A percentile compares a stretch with the other conserved stretches of the same genome.
These are phyloP conservation scores for Inonotus hispidus DNA, from an alignment of 1,284 basidiomycete species.

Conservation along the genomic window DNA sequence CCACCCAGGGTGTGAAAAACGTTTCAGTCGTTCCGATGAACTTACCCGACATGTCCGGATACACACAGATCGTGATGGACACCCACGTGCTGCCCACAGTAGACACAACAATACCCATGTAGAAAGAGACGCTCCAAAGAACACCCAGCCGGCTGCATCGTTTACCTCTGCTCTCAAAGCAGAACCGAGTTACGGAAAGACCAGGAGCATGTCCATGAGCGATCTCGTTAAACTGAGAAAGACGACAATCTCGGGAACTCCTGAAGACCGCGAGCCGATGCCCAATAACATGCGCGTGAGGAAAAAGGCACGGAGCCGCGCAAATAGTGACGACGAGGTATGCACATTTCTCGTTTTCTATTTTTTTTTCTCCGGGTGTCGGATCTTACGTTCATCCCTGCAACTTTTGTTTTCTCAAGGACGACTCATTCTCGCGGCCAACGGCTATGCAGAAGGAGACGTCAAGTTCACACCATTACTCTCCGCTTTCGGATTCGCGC, in stretches of 20 bases:
- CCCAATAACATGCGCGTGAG: constrained; percentile 32
- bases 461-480: constrained; percentile 3
- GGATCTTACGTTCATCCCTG: constrained; percentile 21
- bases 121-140: background rate
- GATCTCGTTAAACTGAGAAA: constrained; percentile 29
- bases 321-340: constrained; percentile 77
- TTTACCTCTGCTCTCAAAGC: background rate
- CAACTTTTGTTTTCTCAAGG: constrained; percentile 37
- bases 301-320: constrained; percentile 73
- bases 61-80: constrained; percentile 58
- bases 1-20: constrained; percentile 94
- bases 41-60: constrained; percentile 95
- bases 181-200: constrained; percentile 7
- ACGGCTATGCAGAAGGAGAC: constrained; percentile 34
- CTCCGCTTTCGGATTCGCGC: background rate
- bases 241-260: constrained; percentile 20
- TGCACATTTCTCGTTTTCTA: constrained; percentile 24
- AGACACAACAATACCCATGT: background rate
- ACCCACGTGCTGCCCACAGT: background rate
- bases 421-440: constrained; percentile 64
- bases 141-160: background rate
- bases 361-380: constrained; percentile 20
- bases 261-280: background rate
- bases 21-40: constrained; percentile 96
- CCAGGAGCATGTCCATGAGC: constrained; percentile 21